phyloP scores from a whole-genome alignment of 2,329 filamentous ascomycete species.

The Aspergillus carbonarius region DNA sequence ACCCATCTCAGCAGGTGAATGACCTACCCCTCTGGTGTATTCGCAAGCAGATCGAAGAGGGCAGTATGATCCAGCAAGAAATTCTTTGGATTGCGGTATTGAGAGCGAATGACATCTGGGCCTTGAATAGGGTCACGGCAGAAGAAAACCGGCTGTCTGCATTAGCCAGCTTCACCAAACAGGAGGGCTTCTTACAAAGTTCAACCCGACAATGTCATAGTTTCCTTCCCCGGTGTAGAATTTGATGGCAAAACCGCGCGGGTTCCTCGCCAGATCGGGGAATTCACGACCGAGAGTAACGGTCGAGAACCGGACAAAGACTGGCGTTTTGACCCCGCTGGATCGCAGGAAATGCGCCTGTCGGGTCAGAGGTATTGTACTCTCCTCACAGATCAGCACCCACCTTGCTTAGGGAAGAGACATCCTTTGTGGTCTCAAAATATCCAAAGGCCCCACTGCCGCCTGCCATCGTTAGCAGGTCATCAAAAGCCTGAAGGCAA shows the following conservation, averaged over 20 bases:
- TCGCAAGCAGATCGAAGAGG: slow-evolving; percentile 51
- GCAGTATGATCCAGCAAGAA: slow-evolving; percentile 52
- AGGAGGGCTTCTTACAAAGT: slow-evolving; percentile 35
- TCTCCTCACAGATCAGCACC: background rate
- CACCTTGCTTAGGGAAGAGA: slow-evolving; percentile 17
- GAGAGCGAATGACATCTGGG: slow-evolving; percentile 50
- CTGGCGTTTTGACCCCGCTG: slow-evolving; percentile 44
- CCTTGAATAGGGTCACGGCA: slow-evolving; percentile 50
- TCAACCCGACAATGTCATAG: slow-evolving; percentile 51
- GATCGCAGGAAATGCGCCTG: slow-evolving; percentile 42
- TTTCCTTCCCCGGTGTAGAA: slow-evolving; percentile 52
- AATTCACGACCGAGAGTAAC: slow-evolving; percentile 46
- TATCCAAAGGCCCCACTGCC: slow-evolving; percentile 28
- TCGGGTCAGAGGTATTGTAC: background rate
- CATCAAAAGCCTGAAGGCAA: background rate
- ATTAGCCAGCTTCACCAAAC: no score
- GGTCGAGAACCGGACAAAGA: slow-evolving; percentile 48
- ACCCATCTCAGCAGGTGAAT: no score
- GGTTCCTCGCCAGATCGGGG: slow-evolving; percentile 48
- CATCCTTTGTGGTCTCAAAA: slow-evolving; percentile 26
- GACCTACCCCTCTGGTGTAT: slow-evolving; percentile 44
- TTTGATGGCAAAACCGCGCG: slow-evolving; percentile 52
- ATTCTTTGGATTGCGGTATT: slow-evolving; percentile 49
- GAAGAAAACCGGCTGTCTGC: slow-evolving; percentile 48
- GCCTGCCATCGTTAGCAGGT: background rate